Conservation (phyloP, 306 rosid species). For the Lithocarpus polystachyus region DNA sequence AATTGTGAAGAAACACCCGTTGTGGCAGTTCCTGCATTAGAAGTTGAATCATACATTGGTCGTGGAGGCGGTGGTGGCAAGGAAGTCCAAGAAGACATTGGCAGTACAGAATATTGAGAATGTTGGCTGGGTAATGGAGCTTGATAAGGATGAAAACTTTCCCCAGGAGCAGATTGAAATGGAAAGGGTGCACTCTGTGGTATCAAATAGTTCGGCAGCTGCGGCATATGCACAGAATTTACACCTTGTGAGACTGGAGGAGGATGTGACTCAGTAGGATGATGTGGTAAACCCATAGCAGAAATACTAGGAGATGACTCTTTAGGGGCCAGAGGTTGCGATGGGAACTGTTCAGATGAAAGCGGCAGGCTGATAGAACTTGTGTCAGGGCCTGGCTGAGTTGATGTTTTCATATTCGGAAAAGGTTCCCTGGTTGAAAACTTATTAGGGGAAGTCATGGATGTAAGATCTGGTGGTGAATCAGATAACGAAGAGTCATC, state of each 20-base stretch:
- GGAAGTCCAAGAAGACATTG: constrained; percentile 49
- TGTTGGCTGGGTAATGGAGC: constrained; percentile 39
- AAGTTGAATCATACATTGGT: constrained; percentile 36
- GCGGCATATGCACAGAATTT: constrained; percentile 49
- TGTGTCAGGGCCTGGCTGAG: constrained; percentile 34
- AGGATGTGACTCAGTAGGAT: constrained; percentile 47
- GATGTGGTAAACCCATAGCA: constrained; percentile 28
- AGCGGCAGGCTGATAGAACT: constrained; percentile 34
- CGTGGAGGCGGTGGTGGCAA: constrained; percentile 51
- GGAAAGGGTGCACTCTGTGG: constrained; percentile 57
- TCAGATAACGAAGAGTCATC: constrained; percentile 31
- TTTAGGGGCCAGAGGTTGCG: constrained; percentile 34
- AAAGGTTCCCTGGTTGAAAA: constrained; percentile 37
- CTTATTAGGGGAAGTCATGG: constrained; percentile 34
- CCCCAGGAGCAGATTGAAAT: constrained; percentile 44
- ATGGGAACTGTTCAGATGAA: constrained; percentile 37
- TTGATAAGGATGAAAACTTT: constrained; percentile 42
- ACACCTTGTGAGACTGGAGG: constrained; percentile 51
- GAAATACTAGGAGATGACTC: constrained; percentile 39
- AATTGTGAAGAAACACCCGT: constrained; percentile 48
- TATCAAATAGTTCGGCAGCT: constrained; percentile 30
- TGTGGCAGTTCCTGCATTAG: constrained; percentile 35
- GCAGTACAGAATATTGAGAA: constrained; percentile 44
- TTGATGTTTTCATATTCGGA: constrained; percentile 27
- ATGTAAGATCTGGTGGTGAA: constrained; percentile 38